phyloP scores from a whole-genome alignment of 768 basidiomycete genomes.

The Trametes cinnabarina region DNA sequence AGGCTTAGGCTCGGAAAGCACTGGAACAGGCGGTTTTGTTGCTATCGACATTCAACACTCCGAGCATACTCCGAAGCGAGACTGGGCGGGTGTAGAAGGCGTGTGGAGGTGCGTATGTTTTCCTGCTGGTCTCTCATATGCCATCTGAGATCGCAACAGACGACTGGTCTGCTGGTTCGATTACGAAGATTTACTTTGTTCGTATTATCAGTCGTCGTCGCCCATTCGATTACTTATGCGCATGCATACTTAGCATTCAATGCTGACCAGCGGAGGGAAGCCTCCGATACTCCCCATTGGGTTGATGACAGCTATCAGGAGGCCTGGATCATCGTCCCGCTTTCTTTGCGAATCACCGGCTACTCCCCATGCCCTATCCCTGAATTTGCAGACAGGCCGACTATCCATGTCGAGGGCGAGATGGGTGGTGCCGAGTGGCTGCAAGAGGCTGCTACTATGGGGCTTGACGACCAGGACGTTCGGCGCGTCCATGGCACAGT shows the following conservation, averaged over 20 bases:
- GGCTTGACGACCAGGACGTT: conserved; percentile 28
- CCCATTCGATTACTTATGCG: neutral
- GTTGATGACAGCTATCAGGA: conserved; percentile 32
- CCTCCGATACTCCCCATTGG: neutral
- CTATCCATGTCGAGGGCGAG: conserved; percentile 50
- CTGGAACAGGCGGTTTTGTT: neutral
- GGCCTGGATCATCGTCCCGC: conserved; percentile 52
- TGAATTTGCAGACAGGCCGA: conserved; percentile 38
- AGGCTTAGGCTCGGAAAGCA: neutral
- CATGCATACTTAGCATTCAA: neutral
- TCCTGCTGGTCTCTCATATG: neutral
- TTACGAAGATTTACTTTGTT: conserved; percentile 22
- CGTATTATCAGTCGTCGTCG: neutral
- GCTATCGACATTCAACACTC: neutral
- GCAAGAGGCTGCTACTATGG: neutral
- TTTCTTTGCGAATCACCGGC: conserved; percentile 40
- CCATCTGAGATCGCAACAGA: conserved; percentile 2
- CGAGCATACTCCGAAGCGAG: conserved; percentile 9
- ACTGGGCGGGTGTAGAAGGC: conserved; percentile 30
- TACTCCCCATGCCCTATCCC: conserved; percentile 26
- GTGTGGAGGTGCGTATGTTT: conserved; percentile 20
- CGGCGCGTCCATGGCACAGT: conserved; percentile 44
- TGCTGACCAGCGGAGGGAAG: neutral
- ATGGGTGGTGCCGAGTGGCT: conserved; percentile 36
- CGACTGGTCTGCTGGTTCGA: conserved; percentile 28